Base-by-base conservation (phyloP, 805 yeast species). In the Sugiyamaella chiloensis region DNA sequence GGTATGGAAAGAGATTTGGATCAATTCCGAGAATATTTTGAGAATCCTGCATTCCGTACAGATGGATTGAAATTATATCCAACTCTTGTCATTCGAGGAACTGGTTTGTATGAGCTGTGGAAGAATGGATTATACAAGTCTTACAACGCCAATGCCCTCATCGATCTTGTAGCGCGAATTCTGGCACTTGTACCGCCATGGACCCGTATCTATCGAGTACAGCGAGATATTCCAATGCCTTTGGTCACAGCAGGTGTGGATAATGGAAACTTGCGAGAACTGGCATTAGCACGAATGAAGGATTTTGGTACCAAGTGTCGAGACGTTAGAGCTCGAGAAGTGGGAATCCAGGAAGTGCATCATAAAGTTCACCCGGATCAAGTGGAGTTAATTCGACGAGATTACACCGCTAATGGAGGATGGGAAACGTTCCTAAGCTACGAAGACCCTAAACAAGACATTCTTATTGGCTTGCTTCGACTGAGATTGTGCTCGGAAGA, bases 181-280 rank as follows among this genome's bases (percentile, higher is more conserved):
- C 71, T 93, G 73, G 96, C 98, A 0, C 73, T 93, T 50, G 98
- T 93, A 4, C 99, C 99, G 21, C 99, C 99, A 2, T 93, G 99
- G 99, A 93, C 99, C 2, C 82, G 99, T 70, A 93, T 93, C 59
- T 93, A 93, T 67, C 83, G 99, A 67, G 99, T 93, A 19, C 99
- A 93, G 70, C 79, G 99, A 73, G 99, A 93, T 75, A 93, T 93
- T 48, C 99, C 99, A 16, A 93, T 93, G 99, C 99, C 99, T 0
- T 74, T 93, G 57, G 99, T 93, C 36, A 86, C 96, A 0, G 85
- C 96, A 1, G 99, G 99, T 60, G 99, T 93, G 35, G 99, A 93
- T 60, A 93, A 93, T 66, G 99, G 99, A 60, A 93, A 93, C 62
- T 75, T 93, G 62, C 77, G 99, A 63, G 99, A 93, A 66, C 73